Conservation (phyloP, 148 eudicot genomes). For the Persicaria tinctoria region DNA sequence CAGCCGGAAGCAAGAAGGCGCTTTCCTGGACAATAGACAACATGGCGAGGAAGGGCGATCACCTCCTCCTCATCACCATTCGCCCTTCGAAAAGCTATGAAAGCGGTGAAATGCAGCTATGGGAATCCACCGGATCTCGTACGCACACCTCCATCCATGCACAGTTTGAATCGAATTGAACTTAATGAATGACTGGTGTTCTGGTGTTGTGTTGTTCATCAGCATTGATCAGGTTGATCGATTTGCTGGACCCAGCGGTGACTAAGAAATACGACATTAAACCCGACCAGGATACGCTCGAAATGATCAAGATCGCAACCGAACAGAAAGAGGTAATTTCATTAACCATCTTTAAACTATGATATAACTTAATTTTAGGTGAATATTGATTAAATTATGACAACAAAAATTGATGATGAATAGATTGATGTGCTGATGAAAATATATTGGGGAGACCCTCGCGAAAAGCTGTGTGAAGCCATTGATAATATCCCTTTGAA, state of each 20-base stretch:
- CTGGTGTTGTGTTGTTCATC: neutral
- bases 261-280: slow-evolving; percentile 67
- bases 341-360: neutral
- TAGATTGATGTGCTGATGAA: slow-evolving; percentile 57
- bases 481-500: slow-evolving; percentile 59
- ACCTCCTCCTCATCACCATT: slow-evolving; percentile 49
- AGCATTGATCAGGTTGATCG: slow-evolving; percentile 65
- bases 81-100: slow-evolving; percentile 38
- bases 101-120: slow-evolving; percentile 70
- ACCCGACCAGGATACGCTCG: slow-evolving; percentile 57
- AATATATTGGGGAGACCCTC: slow-evolving; percentile 92
- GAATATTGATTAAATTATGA: neutral
- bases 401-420: neutral
- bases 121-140: slow-evolving; percentile 92
- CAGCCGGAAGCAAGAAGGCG: slow-evolving; percentile 58
- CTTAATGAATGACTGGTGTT: too few species aligned
- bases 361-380: too few species aligned
- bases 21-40: slow-evolving; percentile 67
- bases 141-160: neutral
- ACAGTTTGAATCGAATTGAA: too few species aligned
- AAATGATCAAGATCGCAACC: slow-evolving; percentile 36
- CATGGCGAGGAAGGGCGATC: slow-evolving; percentile 53
- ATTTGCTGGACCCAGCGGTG: slow-evolving; percentile 33
- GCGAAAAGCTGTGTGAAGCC: slow-evolving; percentile 78
- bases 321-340: slow-evolving; percentile 32